Evolutionary conservation across 495 filamentous ascomycete species (phyloP).

Genomic region (Ramalina intermedia): DNA sequence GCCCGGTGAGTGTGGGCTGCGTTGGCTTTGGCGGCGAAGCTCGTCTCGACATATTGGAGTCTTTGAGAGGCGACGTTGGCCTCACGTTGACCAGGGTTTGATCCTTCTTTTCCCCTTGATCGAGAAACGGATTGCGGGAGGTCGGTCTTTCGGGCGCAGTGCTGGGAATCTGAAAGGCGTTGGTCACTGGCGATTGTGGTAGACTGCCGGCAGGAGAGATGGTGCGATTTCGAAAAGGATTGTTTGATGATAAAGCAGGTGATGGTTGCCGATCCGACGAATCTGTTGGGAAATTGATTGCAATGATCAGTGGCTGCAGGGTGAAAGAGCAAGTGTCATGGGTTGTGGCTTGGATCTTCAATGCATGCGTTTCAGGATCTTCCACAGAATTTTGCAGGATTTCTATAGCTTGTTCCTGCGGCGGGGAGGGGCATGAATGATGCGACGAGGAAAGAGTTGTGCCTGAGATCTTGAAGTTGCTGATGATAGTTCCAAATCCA

Average conservation of each 20-base stretch:
- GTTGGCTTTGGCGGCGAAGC: conserved; percentile 22
- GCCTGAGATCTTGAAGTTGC: too few species aligned
- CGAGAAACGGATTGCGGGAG: conserved; percentile 87
- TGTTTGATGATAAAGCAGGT: conserved; percentile 62
- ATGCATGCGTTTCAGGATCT: conserved; percentile 24
- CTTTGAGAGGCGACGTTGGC: conserved; percentile 18
- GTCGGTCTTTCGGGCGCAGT: conserved; percentile 51
- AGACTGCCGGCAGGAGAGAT: conserved; percentile 44
- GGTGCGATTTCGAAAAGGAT: conserved; percentile 91
- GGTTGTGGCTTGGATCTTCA: conserved; percentile 26
- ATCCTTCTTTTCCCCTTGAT: conserved; percentile 39
- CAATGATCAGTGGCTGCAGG: conserved; percentile 2
- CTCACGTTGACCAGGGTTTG: conserved; percentile 25
- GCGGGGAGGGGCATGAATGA: background rate
- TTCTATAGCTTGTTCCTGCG: background rate
- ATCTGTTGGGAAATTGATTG: conserved; percentile 1
- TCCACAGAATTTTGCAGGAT: background rate
- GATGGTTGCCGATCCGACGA: conserved; percentile 1
- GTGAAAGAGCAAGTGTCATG: background rate
- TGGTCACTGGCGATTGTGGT: conserved; percentile 28
- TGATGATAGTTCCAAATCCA: background rate
- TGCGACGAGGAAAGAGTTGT: too few species aligned
- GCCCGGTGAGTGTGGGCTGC: conserved; percentile 39
- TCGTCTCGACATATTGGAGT: conserved; percentile 41
- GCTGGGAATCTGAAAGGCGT: conserved; percentile 26